Conservation (phyloP, 805 yeast species). For the Ogataea parapolymorpha region DNA sequence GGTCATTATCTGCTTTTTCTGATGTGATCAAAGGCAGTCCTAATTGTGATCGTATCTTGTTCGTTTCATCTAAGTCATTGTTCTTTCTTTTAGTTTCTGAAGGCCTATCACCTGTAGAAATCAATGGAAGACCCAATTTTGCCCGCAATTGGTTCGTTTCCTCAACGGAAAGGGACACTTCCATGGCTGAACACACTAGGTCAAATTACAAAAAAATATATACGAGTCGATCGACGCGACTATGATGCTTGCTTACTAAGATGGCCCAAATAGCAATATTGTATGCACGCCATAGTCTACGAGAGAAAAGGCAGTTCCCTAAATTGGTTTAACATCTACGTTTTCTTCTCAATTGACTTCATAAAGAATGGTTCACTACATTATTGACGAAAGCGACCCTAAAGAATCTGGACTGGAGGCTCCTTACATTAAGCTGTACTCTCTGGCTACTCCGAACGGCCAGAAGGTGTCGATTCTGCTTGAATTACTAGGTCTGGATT, state of each 20-base stretch:
- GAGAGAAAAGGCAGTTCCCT: background rate
- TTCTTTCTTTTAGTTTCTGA: background rate
- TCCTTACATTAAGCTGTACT: constrained; percentile 44
- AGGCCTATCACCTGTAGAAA: constrained; percentile 4
- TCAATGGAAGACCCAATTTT: constrained; percentile 19
- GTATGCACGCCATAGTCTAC: background rate
- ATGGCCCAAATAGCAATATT: background rate
- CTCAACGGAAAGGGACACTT: constrained; percentile 17
- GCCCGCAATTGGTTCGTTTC: constrained; percentile 24
- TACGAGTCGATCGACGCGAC: constrained; percentile 8
- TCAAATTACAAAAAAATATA: background rate
- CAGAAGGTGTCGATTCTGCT: constrained; percentile 39
- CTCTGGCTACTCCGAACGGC: constrained; percentile 45
- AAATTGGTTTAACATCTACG: background rate
- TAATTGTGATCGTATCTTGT: constrained; percentile 16
- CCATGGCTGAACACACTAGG: constrained; percentile 8
- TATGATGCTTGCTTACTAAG: background rate
- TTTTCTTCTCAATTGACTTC: constrained; percentile 1
- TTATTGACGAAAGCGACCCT: constrained; percentile 36
- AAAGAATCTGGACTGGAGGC: constrained; percentile 31
- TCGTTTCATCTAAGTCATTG: constrained; percentile 26
- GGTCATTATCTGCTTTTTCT: constrained; percentile 30
- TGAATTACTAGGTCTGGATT: constrained; percentile 41
- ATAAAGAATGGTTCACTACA: constrained; percentile 28
- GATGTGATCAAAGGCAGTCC: constrained; percentile 29